Evolutionary conservation across 192 early-diverging fungal species (phyloP).

Genomic region (Chytriomyces sp.): DNA sequence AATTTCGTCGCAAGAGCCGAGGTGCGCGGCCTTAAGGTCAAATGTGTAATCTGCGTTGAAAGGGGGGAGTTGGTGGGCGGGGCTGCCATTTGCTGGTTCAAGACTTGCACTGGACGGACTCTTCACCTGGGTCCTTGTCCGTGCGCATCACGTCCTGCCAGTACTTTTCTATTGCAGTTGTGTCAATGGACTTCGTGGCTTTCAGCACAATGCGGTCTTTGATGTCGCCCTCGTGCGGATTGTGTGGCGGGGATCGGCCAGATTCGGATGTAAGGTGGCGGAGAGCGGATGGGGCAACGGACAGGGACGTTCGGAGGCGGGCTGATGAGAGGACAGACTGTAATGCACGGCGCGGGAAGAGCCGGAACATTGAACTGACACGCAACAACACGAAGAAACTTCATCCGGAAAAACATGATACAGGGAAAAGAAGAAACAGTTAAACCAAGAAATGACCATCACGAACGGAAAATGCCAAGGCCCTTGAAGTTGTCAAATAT

Average conservation of each 20-base stretch:
- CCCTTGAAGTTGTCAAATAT: slow-evolving; percentile 5
- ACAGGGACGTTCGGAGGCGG: neutral
- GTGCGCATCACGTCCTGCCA: slow-evolving; percentile 13
- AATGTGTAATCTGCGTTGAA: slow-evolving; percentile 7
- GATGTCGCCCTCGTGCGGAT: neutral
- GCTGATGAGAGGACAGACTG: neutral
- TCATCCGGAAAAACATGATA: neutral
- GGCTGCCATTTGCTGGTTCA: too few relatives aligned
- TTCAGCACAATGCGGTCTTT: neutral
- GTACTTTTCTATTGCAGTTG: slow-evolving; percentile 7
- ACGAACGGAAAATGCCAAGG: neutral
- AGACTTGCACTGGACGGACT: neutral
- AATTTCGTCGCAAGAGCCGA: neutral
- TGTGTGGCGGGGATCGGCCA: neutral
- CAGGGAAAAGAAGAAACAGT: neutral
- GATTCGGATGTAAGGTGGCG: too few relatives aligned
- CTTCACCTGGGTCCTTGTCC: slow-evolving; percentile 1
- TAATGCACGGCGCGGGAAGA: neutral
- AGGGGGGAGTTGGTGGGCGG: too few relatives aligned
- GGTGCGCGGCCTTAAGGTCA: neutral
- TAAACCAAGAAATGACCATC: neutral
- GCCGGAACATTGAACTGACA: neutral
- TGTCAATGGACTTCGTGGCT: neutral
- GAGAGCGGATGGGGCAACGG: neutral
- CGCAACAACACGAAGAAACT: neutral